These are phyloP conservation scores for Candida maris DNA, from an alignment of 805 yeast species.

Conservation along the genomic window DNA sequence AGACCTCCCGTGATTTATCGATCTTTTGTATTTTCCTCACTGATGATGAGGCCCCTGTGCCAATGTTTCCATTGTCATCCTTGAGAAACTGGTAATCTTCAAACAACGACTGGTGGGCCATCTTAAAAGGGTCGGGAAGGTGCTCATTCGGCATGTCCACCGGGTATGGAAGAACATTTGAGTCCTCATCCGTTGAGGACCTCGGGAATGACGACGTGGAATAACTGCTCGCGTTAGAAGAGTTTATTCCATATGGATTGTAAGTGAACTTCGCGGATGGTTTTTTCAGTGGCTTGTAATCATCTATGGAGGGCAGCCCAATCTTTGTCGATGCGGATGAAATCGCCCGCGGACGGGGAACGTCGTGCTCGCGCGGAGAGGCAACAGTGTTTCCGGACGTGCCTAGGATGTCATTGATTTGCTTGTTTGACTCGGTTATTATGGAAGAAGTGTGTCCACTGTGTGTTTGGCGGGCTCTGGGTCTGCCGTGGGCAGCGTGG, in stretches of 20 bases:
- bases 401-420: constrained; percentile 21
- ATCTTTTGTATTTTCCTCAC: constrained; percentile 51
- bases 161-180: constrained; percentile 58
- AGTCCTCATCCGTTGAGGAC: constrained; percentile 34
- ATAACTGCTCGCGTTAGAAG: background rate
- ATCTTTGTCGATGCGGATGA: constrained; percentile 9
- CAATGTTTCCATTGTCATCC: constrained; percentile 50
- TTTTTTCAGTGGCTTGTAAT: constrained; percentile 17
- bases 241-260: constrained; percentile 60
- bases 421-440: constrained; percentile 10
- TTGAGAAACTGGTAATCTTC: constrained; percentile 53
- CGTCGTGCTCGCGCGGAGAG: constrained; percentile 17
- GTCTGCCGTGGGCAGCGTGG: constrained; percentile 1
- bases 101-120: constrained; percentile 47
- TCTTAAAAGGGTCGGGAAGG: constrained; percentile 55
- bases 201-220: constrained; percentile 4
- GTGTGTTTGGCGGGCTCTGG: constrained; percentile 7
- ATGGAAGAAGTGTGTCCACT: constrained; percentile 11
- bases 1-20: constrained; percentile 42
- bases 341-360: constrained; percentile 9
- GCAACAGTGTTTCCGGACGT: constrained; percentile 22
- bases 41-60: constrained; percentile 73
- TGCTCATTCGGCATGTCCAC: constrained; percentile 66
- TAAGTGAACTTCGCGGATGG: constrained; percentile 43
- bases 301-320: constrained; percentile 31